phyloP scores from a whole-genome alignment of 305 asterid genomes.

The Rubia balearica region DNA sequence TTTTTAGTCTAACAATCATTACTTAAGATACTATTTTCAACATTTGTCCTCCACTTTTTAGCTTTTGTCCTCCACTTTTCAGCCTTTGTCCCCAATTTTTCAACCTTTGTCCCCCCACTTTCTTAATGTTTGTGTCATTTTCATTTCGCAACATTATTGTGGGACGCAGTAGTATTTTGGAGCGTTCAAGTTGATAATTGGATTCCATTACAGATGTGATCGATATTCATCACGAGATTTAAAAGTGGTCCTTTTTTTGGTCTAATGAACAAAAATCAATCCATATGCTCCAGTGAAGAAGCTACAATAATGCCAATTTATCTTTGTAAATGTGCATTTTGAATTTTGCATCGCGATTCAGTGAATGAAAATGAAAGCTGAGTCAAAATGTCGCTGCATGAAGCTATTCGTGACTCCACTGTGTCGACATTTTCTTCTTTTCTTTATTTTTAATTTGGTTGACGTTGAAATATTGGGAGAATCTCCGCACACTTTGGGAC shows the following conservation, averaged over 20 bases:
- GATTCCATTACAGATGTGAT: not conserved
- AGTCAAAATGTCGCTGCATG: constrained; percentile 10
- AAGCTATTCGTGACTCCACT: constrained; percentile 19
- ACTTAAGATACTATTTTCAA: no score
- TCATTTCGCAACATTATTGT: no score
- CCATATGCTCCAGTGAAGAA: not conserved
- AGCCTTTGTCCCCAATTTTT: no score
- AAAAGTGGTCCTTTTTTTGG: not conserved
- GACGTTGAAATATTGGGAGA: not conserved
- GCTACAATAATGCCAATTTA: not conserved
- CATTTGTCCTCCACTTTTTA: no score
- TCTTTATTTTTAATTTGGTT: not conserved
- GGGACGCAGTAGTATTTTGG: no score
- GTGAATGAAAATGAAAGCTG: not conserved
- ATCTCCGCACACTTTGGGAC: constrained; percentile 5
- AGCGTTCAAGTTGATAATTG: no score
- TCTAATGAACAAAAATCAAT: not conserved
- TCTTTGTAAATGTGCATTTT: not conserved
- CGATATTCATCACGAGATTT: not conserved
- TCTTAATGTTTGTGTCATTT: no score
- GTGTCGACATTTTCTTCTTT: constrained; percentile 22
- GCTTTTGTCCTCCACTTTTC: no score
- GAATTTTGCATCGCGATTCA: not conserved
- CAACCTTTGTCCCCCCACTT: no score
- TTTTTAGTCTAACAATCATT: no score